phyloP scores from a whole-genome alignment of 192 early-diverging fungal species.

The Backusella circina region DNA sequence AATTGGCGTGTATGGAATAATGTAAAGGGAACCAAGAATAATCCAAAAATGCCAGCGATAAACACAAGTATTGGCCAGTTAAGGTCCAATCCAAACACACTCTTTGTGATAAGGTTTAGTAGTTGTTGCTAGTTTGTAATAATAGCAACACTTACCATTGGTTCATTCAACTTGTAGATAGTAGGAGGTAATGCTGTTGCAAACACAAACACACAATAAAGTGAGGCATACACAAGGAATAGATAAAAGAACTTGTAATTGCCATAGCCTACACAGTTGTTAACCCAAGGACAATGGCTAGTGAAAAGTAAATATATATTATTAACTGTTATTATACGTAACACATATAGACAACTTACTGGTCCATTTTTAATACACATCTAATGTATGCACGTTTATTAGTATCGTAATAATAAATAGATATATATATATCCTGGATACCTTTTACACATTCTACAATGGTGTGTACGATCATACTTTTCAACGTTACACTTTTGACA shows the following conservation, averaged over 20 bases:
- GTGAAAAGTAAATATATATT: background rate
- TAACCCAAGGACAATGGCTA: conserved; percentile 40
- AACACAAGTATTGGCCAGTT: conserved; percentile 38
- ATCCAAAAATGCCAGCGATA: conserved; percentile 39
- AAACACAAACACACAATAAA: conserved; percentile 35
- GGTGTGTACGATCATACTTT: conserved; percentile 35
- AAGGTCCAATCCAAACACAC: conserved; percentile 30
- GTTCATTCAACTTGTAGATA: conserved; percentile 15
- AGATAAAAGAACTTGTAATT: conserved; percentile 49
- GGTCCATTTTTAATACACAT: conserved; percentile 38
- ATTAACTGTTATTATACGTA: background rate
- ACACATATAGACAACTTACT: conserved; percentile 25
- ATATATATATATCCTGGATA: background rate
- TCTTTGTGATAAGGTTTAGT: background rate
- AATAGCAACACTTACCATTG: conserved; percentile 10
- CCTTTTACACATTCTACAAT: conserved; percentile 34
- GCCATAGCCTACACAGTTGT: conserved; percentile 35
- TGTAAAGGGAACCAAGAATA: conserved; percentile 49
- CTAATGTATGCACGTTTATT: background rate
- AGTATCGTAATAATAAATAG: background rate
- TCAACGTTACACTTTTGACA: conserved; percentile 34
- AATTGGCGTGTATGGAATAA: conserved; percentile 44
- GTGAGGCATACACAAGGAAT: conserved; percentile 41
- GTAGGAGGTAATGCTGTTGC: conserved; percentile 37
- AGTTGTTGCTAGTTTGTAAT: background rate